phyloP scores from a whole-genome alignment of 73 alveolate species.

The Stentor coeruleus region DNA sequence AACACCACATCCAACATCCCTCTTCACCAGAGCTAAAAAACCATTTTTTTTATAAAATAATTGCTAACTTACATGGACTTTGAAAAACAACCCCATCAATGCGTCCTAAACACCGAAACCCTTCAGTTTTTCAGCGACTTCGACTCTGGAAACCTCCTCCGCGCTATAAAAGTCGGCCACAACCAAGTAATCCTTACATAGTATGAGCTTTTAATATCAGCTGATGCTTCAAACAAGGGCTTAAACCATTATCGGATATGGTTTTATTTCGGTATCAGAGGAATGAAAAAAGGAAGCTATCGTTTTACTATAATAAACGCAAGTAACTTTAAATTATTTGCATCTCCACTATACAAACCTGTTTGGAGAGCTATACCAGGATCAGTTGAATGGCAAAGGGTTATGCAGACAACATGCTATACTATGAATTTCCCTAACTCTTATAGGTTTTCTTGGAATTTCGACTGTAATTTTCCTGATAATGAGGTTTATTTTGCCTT shows the following conservation, averaged over 20 bases:
- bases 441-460: background rate
- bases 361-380: constrained; percentile 14
- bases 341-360: background rate
- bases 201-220: constrained; percentile 26
- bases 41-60: too few species aligned
- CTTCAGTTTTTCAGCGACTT: constrained; percentile 33
- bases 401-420: too few species aligned
- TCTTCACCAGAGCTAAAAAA: too few species aligned
- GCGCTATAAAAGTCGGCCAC: constrained; percentile 25
- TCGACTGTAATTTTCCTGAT: background rate
- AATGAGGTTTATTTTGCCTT: constrained; percentile 16
- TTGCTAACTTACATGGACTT: too few species aligned
- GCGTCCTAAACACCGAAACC: background rate
- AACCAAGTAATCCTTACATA: background rate
- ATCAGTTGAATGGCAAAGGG: constrained; percentile 1
- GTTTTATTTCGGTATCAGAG: constrained; percentile 15
- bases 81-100: too few species aligned
- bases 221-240: constrained; percentile 20
- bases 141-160: constrained; percentile 33
- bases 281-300: constrained; percentile 20
- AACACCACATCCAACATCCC: too few species aligned
- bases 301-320: background rate
- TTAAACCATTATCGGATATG: background rate
- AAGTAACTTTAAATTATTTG: background rate
- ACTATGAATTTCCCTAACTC: too few species aligned